Evolutionary conservation across 257 asterid genomes (phyloP).

Genomic region (Plectranthus barbatus): DNA sequence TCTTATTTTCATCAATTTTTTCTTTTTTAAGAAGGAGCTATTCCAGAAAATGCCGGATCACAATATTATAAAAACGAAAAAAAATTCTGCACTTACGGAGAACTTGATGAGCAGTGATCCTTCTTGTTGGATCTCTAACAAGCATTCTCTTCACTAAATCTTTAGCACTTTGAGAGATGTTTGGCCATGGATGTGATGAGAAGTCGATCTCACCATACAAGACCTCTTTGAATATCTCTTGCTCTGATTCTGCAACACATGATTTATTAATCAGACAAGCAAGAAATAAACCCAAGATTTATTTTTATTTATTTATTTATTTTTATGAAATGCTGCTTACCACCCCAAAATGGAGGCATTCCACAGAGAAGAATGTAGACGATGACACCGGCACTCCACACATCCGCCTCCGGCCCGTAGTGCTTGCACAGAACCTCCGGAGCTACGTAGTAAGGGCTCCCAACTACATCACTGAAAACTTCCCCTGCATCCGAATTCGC

Average conservation of each 20-base stretch:
- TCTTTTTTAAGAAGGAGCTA: no score
- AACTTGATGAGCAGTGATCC: slow-evolving; percentile 61
- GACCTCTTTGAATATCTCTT: slow-evolving; percentile 58
- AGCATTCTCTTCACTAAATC: slow-evolving; percentile 63
- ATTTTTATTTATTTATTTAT: no score
- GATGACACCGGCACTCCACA: slow-evolving; percentile 68
- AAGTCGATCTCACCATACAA: slow-evolving; percentile 52
- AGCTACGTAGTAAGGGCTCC: slow-evolving; percentile 63
- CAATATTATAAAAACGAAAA: no score
- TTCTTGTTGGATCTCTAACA: slow-evolving; percentile 38
- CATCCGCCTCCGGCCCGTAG: slow-evolving; percentile 53
- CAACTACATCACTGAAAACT: slow-evolving; percentile 47
- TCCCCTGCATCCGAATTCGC: slow-evolving; percentile 26
- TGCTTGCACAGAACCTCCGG: slow-evolving; percentile 52
- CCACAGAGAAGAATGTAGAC: slow-evolving; percentile 53
- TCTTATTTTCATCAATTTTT: no score
- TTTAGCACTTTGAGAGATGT: slow-evolving; percentile 51
- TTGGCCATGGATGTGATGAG: slow-evolving; percentile 67
- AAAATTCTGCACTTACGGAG: slow-evolving; percentile 64
- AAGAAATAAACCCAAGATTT: no score
- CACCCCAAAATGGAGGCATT: slow-evolving; percentile 69
- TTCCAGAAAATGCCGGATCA: no score
- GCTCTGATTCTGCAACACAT: slow-evolving; percentile 36
- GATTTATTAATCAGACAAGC: no score
- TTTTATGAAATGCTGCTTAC: slow-evolving; percentile 11